Conservation (phyloP, 495 filamentous ascomycete species). For the Stereocaulon alpinum region DNA sequence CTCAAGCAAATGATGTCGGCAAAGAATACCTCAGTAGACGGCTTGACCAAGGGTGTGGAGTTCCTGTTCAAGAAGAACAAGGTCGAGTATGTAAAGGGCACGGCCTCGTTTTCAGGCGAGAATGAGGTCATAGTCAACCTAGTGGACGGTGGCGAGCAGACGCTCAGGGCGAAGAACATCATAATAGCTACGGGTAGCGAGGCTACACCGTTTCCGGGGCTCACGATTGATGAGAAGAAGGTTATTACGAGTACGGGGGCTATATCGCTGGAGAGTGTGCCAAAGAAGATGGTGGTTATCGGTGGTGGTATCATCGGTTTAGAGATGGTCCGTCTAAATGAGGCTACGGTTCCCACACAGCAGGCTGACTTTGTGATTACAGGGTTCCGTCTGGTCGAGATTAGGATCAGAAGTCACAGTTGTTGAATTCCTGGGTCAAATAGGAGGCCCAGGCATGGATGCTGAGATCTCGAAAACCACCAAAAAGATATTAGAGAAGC, state of each 20-base stretch:
- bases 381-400: constrained; percentile 92
- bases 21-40: constrained; percentile 80
- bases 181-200: constrained; percentile 93
- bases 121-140: constrained; percentile 87
- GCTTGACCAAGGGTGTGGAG: constrained; percentile 94
- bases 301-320: constrained; percentile 98
- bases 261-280: constrained; percentile 76
- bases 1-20: constrained; percentile 93
- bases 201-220: constrained; percentile 88
- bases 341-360: background rate
- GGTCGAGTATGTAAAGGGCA: constrained; percentile 92
- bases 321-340: constrained; percentile 60
- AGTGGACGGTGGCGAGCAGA: constrained; percentile 80
- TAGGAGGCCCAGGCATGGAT: constrained; percentile 97
- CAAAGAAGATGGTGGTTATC: constrained; percentile 96
- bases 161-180: constrained; percentile 84
- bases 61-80: constrained; percentile 98
- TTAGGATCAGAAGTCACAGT: constrained; percentile 91
- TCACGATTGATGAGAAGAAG: constrained; percentile 94
- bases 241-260: constrained; percentile 94
- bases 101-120: constrained; percentile 75
- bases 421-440: constrained; percentile 91
- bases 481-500: constrained; percentile 89
- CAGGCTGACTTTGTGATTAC: constrained; percentile 20
- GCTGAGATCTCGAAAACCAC: constrained; percentile 81